Percentiles rank a stretch among this genome's conserved stretches.
phyloP scores from a whole-genome alignment of 176 grass and related monocot species.

The Aegilops speltoides region DNA sequence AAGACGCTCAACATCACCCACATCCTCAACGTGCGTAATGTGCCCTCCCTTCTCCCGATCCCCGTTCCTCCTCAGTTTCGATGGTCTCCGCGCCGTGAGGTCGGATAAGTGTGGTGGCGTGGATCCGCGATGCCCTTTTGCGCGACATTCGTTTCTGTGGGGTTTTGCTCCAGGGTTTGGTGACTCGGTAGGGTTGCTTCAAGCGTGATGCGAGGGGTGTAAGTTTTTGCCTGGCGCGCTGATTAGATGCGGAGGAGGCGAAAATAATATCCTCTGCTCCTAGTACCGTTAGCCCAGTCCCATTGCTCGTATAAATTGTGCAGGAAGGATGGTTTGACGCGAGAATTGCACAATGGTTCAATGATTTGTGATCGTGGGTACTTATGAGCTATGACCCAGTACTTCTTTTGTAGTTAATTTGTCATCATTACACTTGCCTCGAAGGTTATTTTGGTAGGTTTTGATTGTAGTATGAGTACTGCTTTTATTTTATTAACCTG shows the following conservation, averaged over 20 bases:
- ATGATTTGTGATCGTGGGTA: not conserved
- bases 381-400: not conserved
- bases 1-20: constrained; percentile 59
- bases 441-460: not conserved
- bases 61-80: not conserved
- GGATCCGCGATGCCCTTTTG: not conserved
- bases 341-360: not conserved
- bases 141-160: not conserved
- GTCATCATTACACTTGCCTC: not conserved
- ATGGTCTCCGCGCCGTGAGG: not conserved
- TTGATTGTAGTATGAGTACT: not conserved
- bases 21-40: constrained; percentile 77
- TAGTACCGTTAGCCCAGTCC: not conserved
- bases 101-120: not conserved
- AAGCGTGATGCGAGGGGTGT: not conserved
- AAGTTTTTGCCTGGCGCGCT: not conserved
- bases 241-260: not conserved
- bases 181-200: not conserved
- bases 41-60: not conserved
- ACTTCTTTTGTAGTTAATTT: constrained; percentile 3
- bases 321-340: not conserved
- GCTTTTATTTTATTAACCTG: not conserved
- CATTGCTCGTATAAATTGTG: not conserved
- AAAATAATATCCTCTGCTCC: not conserved
- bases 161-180: constrained; percentile 14